Conservation (phyloP, 2,329 filamentous ascomycete species). For the Nectriaceae sp. region DNA sequence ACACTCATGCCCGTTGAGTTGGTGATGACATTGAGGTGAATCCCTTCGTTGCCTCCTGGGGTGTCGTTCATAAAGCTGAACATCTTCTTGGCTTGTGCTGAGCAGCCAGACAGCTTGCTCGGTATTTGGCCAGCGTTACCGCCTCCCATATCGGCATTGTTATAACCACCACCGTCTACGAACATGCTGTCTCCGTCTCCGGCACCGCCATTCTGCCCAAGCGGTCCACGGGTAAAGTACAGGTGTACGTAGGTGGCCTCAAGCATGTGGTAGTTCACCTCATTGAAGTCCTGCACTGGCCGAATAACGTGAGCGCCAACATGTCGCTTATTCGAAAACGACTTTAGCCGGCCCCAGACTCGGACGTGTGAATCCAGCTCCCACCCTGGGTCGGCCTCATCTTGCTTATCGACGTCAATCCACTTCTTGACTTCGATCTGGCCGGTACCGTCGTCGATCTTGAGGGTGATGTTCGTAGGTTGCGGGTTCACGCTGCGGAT, state of each 20-base stretch:
- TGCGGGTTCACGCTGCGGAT: constrained; percentile 85
- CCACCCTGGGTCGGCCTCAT: constrained; percentile 54
- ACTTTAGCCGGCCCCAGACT: constrained; percentile 82
- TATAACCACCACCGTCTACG: constrained; percentile 50
- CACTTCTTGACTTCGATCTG: constrained; percentile 89
- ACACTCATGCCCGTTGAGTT: constrained; percentile 64
- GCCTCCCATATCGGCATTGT: constrained; percentile 31
- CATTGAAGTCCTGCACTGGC: constrained; percentile 81
- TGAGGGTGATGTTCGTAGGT: constrained; percentile 89
- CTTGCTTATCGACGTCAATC: constrained; percentile 65
- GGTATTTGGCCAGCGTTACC: constrained; percentile 40
- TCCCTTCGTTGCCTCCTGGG: constrained; percentile 76
- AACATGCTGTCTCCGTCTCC: constrained; percentile 56
- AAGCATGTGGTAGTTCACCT: constrained; percentile 88
- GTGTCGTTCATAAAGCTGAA: constrained; percentile 68
- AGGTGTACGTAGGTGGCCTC: constrained; percentile 90
- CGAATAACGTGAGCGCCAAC: constrained; percentile 81
- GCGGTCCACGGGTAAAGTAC: constrained; percentile 73
- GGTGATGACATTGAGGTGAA: constrained; percentile 79
- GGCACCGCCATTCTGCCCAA: constrained; percentile 41
- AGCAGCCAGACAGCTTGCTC: constrained; percentile 50
- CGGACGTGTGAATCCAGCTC: constrained; percentile 79
- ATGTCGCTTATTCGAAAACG: constrained; percentile 80
- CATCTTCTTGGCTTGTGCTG: constrained; percentile 65
- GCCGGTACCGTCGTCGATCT: constrained; percentile 92